Conservation (phyloP, 345 rosid species). For the Boechera retrofracta region DNA sequence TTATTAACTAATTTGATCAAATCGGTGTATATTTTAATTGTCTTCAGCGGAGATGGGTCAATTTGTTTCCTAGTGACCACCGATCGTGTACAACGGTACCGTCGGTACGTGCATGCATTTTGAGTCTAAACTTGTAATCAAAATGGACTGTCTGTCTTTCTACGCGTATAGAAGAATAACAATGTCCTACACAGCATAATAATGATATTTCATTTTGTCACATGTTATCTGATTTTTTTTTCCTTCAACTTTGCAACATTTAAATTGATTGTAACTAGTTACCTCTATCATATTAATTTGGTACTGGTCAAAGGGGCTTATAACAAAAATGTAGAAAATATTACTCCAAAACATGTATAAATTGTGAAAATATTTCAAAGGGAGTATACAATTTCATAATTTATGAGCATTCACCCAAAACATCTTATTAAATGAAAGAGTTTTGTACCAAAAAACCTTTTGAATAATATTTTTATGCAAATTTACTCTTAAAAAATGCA, state of each 20-base stretch:
- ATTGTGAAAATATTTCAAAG: too few relatives aligned
- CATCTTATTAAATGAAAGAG: too few relatives aligned
- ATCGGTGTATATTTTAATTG: slow-evolving; percentile 35
- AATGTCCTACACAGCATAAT: slow-evolving; percentile 15
- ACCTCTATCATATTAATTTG: too few relatives aligned
- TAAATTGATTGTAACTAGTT: not conserved
- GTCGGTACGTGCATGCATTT: slow-evolving; percentile 37
- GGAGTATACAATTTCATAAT: too few relatives aligned
- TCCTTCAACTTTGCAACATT: not conserved
- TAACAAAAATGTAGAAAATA: too few relatives aligned
- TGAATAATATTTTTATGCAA: too few relatives aligned
- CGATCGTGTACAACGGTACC: slow-evolving; percentile 19
- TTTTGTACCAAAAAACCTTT: too few relatives aligned
- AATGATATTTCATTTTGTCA: not conserved
- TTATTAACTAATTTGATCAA: not conserved
- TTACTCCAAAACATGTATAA: too few relatives aligned
- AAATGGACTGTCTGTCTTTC: slow-evolving; percentile 24
- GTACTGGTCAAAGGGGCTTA: too few relatives aligned
- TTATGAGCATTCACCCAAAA: too few relatives aligned
- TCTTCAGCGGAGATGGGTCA: slow-evolving; percentile 21
- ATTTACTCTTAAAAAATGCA: too few relatives aligned
- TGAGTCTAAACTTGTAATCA: slow-evolving; percentile 23
- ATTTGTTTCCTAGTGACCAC: slow-evolving; percentile 36
- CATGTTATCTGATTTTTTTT: not conserved
- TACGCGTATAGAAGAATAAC: slow-evolving; percentile 36